Base-by-base conservation (phyloP, 768 basidiomycete genomes). In the Agrocybe praecox region DNA sequence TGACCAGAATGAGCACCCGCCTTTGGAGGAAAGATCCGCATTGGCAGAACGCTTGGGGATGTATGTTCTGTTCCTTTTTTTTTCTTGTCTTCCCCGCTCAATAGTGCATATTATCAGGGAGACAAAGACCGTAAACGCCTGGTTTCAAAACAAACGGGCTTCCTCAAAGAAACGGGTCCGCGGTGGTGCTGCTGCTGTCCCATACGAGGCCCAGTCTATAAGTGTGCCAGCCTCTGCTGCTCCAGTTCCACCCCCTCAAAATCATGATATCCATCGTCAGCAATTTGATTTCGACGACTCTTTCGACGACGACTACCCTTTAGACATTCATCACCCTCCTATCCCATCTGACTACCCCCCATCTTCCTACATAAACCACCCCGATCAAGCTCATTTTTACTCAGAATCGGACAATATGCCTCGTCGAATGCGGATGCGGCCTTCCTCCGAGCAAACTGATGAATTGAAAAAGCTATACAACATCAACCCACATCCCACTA, bases 81-180 rank as follows among this genome's bases (percentile, higher is more conserved):
- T 48, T 52, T 18, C 43, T 57, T 45, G 55, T 32, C 58, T 65
- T 47, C 36, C 36, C 3, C 14, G 36, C 12, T 40, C 6, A 40
- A 62, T 29, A 54, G 56, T 60, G 59, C 53, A 34, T 40, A n/a
- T 14, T 40, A 6, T 56, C 56, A 92, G 90, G 87, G 88, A 91
- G 69, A 86, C 84, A 70, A 92, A 92, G 80, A 90, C 88, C 2
- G 89, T 92, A 67, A 89, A 89, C 68, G 88, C 90, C 14, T 92
- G 89, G 87, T 92, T 92, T 72, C 90, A 92, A 74, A 92, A 92
- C 69, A 92, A 91, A 77, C 81, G 90, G 53, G 90, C 90, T 6
- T 90, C 89, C 12, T 85, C 83, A 63, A 92, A 90, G 80, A 92
- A 92, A 72, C 81, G 76, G 70, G 81, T 79, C 69, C 77, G 68